Evolutionary conservation across 768 basidiomycete species (phyloP).

Genomic region (Amanita subjunquillea): DNA sequence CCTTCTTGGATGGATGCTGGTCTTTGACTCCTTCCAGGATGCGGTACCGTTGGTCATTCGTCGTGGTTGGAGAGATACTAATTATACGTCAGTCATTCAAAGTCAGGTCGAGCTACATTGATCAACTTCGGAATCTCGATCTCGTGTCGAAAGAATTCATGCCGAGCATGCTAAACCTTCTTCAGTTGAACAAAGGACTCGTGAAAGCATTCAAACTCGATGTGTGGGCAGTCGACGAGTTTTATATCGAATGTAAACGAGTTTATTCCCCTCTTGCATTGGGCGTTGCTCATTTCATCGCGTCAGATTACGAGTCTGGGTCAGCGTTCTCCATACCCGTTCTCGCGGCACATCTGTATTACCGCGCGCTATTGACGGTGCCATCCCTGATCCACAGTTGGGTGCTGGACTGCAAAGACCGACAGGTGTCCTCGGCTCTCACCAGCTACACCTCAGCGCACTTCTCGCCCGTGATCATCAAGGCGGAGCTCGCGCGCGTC

Average conservation of each 20-base stretch:
- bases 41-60: conserved; percentile 43
- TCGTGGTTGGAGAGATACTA: background rate
- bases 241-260: conserved; percentile 58
- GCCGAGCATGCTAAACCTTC: conserved; percentile 55
- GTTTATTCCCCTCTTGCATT: background rate
- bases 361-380: conserved; percentile 72
- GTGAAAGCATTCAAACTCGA: conserved; percentile 72
- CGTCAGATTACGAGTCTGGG: conserved; percentile 49
- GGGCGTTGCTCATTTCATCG: background rate
- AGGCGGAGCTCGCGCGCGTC: conserved; percentile 69
- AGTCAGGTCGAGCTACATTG: conserved; percentile 77
- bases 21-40: conserved; percentile 75
- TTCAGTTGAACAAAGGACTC: conserved; percentile 58
- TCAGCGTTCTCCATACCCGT: conserved; percentile 44
- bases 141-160: conserved; percentile 60
- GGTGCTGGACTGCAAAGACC: conserved; percentile 84
- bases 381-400: conserved; percentile 82
- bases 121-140: conserved; percentile 66
- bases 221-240: conserved; percentile 79
- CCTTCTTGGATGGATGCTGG: conserved; percentile 84
- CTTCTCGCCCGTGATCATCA: conserved; percentile 86
- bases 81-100: conserved; percentile 58
- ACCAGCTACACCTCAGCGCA: conserved; percentile 69
- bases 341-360: conserved; percentile 81
- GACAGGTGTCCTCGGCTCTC: conserved; percentile 71